Percentiles rank a stretch among this genome's conserved stretches.
phyloP scores from a whole-genome alignment of 768 basidiomycete species.

The Suillus subaureus region DNA sequence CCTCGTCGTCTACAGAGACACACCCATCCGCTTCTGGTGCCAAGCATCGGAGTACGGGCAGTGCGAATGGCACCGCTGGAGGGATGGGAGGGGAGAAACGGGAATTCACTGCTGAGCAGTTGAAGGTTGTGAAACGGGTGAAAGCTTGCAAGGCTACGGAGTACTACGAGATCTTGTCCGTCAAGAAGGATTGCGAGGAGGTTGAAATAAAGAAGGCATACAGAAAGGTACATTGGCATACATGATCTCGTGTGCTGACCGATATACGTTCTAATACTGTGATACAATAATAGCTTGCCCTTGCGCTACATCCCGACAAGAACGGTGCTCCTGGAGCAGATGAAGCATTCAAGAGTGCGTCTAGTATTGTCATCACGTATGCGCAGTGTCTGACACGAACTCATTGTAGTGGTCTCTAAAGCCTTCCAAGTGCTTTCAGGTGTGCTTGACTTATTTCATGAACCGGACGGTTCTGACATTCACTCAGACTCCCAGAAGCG shows the following conservation, averaged over 20 bases:
- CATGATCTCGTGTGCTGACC: constrained; percentile 8
- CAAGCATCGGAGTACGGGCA: constrained; percentile 56
- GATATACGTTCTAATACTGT: constrained; percentile 12
- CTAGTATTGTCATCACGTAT: constrained; percentile 2
- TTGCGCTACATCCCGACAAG: constrained; percentile 90
- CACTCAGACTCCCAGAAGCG: constrained; percentile 82
- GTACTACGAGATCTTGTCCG: constrained; percentile 89
- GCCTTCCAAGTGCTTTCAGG: constrained; percentile 95
- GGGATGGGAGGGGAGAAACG: constrained; percentile 75
- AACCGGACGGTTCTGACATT: constrained; percentile 2
- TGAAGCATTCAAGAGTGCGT: constrained; percentile 95
- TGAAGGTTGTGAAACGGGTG: constrained; percentile 82
- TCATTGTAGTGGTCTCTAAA: constrained; percentile 85
- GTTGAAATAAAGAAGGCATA: constrained; percentile 92
- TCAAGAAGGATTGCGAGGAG: constrained; percentile 83
- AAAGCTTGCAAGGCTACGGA: constrained; percentile 83
- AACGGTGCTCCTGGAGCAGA: constrained; percentile 98
- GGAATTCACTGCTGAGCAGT: constrained; percentile 86
- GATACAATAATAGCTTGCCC: constrained; percentile 62
- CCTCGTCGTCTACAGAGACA: constrained; percentile 60
- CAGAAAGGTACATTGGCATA: constrained; percentile 69
- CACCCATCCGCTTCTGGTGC: constrained; percentile 76
- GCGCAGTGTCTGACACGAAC: constrained; percentile 11
- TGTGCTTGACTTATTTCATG: constrained; percentile 22
- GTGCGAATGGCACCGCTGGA: constrained; percentile 52